phyloP scores from a whole-genome alignment of 208 protist species.

The Trypanosomatidae sp. region DNA sequence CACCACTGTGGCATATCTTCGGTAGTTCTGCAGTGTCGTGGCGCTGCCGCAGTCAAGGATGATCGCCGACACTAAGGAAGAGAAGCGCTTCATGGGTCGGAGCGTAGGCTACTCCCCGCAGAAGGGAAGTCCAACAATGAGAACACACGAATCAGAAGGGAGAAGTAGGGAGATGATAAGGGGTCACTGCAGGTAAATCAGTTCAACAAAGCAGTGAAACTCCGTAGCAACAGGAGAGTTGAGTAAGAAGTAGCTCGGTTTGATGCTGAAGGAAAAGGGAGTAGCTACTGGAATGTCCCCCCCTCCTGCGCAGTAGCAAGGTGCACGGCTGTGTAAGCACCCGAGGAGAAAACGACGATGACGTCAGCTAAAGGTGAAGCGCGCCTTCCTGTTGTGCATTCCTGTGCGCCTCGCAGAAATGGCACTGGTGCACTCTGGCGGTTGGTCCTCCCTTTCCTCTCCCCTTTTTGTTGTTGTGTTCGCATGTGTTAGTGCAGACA shows the following conservation, averaged over 20 bases:
- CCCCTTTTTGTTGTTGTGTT: not conserved
- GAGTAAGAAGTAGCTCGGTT: not conserved
- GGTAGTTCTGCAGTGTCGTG: not conserved
- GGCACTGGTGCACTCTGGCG: not conserved
- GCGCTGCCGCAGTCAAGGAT: not conserved
- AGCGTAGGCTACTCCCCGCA: not conserved
- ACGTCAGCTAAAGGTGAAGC: not conserved
- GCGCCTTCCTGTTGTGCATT: not conserved
- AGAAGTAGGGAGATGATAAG: not conserved
- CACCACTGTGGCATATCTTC: constrained; percentile 13
- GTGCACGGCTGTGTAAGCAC: not conserved
- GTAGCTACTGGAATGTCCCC: not conserved
- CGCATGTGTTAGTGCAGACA: not conserved
- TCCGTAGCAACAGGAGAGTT: not conserved
- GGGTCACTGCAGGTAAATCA: not conserved
- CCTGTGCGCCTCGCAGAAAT: not conserved
- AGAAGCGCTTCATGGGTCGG: constrained; percentile 22
- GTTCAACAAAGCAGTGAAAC: not conserved
- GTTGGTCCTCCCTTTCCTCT: not conserved
- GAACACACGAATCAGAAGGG: not conserved
- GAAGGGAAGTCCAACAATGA: not conserved
- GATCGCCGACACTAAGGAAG: not conserved
- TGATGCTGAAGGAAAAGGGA: not conserved
- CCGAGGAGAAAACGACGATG: not conserved
- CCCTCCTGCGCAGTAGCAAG: not conserved